Conservation (phyloP, 306 rosid species). For the Canavalia ensiformis region DNA sequence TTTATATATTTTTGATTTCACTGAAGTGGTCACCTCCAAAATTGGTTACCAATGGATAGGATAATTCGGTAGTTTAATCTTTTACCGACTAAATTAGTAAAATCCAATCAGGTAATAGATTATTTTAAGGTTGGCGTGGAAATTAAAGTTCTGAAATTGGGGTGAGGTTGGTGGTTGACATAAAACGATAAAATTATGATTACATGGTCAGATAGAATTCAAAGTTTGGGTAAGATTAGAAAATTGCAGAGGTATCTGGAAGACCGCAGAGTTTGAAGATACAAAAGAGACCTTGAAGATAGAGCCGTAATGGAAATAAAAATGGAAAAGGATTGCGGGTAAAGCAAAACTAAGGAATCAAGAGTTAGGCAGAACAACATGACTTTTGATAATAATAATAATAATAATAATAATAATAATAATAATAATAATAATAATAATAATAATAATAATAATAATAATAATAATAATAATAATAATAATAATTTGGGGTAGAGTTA, state of each 20-base stretch:
- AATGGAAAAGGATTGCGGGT: not conserved
- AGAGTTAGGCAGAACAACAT: conserved; percentile 15
- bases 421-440: no score
- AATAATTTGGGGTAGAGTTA: not conserved
- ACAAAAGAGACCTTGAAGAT: not conserved
- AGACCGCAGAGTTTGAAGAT: conserved; percentile 3
- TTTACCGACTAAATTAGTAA: not conserved
- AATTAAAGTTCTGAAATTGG: conserved; percentile 11
- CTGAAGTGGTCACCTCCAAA: conserved; percentile 9
- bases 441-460: no score
- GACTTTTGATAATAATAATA: not conserved
- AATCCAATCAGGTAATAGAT: not conserved
- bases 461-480: not conserved
- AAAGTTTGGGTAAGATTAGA: conserved; percentile 4
- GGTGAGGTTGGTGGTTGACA: not conserved
- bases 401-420: not conserved
- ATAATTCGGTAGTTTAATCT: not conserved
- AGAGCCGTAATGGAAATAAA: conserved; percentile 23
- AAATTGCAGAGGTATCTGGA: not conserved
- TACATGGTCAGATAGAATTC: not conserved
- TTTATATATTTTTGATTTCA: conserved; percentile 22
- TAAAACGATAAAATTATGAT: not conserved
- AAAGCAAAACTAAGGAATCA: conserved; percentile 6
- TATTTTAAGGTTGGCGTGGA: not conserved
- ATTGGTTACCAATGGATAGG: not conserved